These are phyloP conservation scores for Glarea lozoyensis DNA, from an alignment of 495 filamentous ascomycete genomes.

Conservation along the genomic window DNA sequence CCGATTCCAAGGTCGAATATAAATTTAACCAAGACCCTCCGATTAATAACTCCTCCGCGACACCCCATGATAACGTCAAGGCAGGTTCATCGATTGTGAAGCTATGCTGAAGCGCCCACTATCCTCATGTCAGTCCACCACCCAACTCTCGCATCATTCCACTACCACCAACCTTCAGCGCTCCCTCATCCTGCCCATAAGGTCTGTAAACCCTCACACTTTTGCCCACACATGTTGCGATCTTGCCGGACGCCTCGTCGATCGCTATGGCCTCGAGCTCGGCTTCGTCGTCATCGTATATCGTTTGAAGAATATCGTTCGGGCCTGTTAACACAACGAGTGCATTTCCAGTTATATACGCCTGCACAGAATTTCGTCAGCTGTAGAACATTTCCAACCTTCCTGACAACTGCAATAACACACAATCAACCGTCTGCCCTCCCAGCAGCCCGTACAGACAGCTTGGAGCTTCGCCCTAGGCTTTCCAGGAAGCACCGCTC, in stretches of 20 bases:
- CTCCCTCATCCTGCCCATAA: slow-evolving; percentile 59
- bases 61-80: slow-evolving; percentile 76
- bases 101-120: slow-evolving; percentile 40
- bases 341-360: slow-evolving; percentile 83
- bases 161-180: slow-evolving; percentile 47
- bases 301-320: slow-evolving; percentile 74
- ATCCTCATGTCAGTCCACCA: slow-evolving; percentile 31
- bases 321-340: slow-evolving; percentile 73
- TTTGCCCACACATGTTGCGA: slow-evolving; percentile 60
- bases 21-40: slow-evolving; percentile 64
- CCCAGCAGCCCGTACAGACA: slow-evolving; percentile 78
- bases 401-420: slow-evolving; percentile 14
- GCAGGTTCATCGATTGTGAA: slow-evolving; percentile 32
- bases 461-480: slow-evolving; percentile 86
- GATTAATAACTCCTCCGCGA: slow-evolving; percentile 70
- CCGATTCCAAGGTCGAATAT: slow-evolving; percentile 52
- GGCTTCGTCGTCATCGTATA: slow-evolving; percentile 72
- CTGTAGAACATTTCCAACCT: not conserved
- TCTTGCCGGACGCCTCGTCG: slow-evolving; percentile 75
- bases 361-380: slow-evolving; percentile 34
- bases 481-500: slow-evolving; percentile 82
- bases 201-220: slow-evolving; percentile 72
- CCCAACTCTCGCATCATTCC: not conserved
- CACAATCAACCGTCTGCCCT: slow-evolving; percentile 72
- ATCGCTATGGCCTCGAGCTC: slow-evolving; percentile 65